A percentile compares a stretch with the other conserved stretches of the same genome.
phyloP scores from a whole-genome alignment of 495 filamentous ascomycete genomes.

The Bryoglossum gracile region DNA sequence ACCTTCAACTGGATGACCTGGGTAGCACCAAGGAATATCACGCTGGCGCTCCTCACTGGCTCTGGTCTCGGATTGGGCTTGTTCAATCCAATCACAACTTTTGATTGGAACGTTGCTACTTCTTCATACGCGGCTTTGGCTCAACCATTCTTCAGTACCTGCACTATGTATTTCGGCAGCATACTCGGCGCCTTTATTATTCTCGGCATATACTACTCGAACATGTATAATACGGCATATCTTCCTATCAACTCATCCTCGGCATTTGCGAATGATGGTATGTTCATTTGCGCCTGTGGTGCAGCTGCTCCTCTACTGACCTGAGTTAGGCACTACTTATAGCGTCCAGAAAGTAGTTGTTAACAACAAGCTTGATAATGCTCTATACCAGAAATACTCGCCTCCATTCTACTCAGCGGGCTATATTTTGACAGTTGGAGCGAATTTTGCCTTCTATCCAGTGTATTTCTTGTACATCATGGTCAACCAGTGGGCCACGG shows the following conservation, averaged over 20 bases:
- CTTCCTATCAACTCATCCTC: slow-evolving; percentile 49
- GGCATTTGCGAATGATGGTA: slow-evolving; percentile 55
- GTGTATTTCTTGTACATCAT: slow-evolving; percentile 47
- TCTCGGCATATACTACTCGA: slow-evolving; percentile 45
- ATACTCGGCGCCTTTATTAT: slow-evolving; percentile 50
- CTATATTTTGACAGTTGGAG: slow-evolving; percentile 50
- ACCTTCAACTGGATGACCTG: slow-evolving; percentile 38
- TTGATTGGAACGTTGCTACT: slow-evolving; percentile 58
- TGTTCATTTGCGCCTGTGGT: too few relatives aligned
- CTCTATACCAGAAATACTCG: slow-evolving; percentile 49
- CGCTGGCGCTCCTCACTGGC: slow-evolving; percentile 62
- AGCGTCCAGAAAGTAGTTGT: slow-evolving; percentile 46
- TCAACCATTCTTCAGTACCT: slow-evolving; percentile 30
- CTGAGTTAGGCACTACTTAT: slow-evolving; percentile 38
- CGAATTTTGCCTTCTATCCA: slow-evolving; percentile 53
- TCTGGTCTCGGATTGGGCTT: slow-evolving; percentile 52
- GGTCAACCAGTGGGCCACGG: slow-evolving; percentile 42
- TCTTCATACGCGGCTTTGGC: slow-evolving; percentile 27
- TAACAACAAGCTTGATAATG: slow-evolving; percentile 45
- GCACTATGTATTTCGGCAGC: slow-evolving; percentile 44
- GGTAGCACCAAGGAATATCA: slow-evolving; percentile 32
- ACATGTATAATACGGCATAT: slow-evolving; percentile 42
- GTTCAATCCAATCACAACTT: slow-evolving; percentile 46
- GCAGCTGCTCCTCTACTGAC: too few relatives aligned
- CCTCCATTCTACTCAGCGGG: slow-evolving; percentile 56